Evolutionary conservation across 1,284 basidiomycete species (phyloP).

Genomic region (Dichomitus squalens): DNA sequence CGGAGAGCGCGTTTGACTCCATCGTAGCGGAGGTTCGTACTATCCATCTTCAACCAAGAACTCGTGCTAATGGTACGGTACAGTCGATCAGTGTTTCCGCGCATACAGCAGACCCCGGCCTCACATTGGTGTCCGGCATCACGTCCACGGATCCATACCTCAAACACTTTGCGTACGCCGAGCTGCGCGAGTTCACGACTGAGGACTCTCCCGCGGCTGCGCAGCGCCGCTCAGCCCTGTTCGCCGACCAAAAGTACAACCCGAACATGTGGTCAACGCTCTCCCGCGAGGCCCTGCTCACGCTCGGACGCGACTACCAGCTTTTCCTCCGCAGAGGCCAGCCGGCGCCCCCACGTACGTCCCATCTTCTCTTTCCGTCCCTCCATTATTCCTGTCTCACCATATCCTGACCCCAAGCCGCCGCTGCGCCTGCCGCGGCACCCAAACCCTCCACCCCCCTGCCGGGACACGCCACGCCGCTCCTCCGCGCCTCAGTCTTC

Average conservation of each 20-base stretch:
- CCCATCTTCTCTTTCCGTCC: neutral
- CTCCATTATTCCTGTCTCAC: neutral
- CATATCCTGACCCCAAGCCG: slow-evolving; percentile 8
- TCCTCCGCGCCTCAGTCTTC: slow-evolving; percentile 54
- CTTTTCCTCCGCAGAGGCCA: slow-evolving; percentile 54
- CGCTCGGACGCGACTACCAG: slow-evolving; percentile 69
- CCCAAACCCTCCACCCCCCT: slow-evolving; percentile 23
- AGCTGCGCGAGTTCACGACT: slow-evolving; percentile 48
- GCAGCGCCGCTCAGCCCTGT: slow-evolving; percentile 55
- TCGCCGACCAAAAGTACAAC: slow-evolving; percentile 69
- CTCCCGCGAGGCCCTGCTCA: slow-evolving; percentile 57
- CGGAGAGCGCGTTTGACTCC: slow-evolving; percentile 59
- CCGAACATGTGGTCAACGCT: slow-evolving; percentile 67
- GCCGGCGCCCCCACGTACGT: slow-evolving; percentile 35
- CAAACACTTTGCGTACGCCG: slow-evolving; percentile 59
- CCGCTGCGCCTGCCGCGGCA: slow-evolving; percentile 26
- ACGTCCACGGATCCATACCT: slow-evolving; percentile 50
- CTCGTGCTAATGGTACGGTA: neutral
- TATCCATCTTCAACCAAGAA: neutral
- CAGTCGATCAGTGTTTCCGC: slow-evolving; percentile 48
- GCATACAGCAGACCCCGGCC: slow-evolving; percentile 48
- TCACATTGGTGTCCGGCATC: slow-evolving; percentile 62
- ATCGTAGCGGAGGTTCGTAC: slow-evolving; percentile 46
- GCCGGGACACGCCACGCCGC: slow-evolving; percentile 39
- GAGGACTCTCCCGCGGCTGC: slow-evolving; percentile 43